These are phyloP conservation scores for Pisolithus orientalis DNA, from an alignment of 768 basidiomycete genomes.

Conservation along the genomic window DNA sequence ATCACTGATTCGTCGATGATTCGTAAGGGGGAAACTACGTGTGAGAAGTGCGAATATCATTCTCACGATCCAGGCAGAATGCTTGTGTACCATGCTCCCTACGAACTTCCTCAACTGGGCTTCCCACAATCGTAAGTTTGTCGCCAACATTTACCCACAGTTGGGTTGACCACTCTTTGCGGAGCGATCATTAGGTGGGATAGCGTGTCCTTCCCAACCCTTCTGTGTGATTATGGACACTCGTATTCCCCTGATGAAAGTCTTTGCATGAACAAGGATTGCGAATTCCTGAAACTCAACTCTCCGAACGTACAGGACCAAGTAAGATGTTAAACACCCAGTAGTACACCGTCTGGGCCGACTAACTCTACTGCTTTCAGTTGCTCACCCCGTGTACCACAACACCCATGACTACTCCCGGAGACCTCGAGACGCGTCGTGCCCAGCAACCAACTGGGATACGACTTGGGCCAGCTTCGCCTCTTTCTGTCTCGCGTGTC, in stretches of 20 bases:
- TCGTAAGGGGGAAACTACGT: conserved; percentile 37
- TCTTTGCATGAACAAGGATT: conserved; percentile 80
- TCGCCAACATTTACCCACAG: conserved; percentile 63
- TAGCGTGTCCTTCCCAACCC: not conserved
- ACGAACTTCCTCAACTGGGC: conserved; percentile 80
- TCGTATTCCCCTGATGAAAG: conserved; percentile 28
- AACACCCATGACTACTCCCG: conserved; percentile 34
- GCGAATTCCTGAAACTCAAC: conserved; percentile 60
- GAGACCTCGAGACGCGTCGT: conserved; percentile 18
- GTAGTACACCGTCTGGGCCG: not conserved
- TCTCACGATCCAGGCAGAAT: conserved; percentile 91
- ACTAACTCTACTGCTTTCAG: conserved; percentile 21
- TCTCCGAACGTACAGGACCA: conserved; percentile 82
- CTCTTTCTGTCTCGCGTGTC: too few relatives aligned
- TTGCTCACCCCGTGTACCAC: conserved; percentile 87
- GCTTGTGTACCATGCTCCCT: conserved; percentile 75
- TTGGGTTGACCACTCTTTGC: conserved; percentile 65
- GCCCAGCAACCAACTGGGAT: not conserved
- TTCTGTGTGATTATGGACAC: not conserved
- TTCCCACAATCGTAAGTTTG: conserved; percentile 68
- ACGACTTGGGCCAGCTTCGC: too few relatives aligned
- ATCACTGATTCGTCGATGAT: not conserved
- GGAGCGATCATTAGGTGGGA: conserved; percentile 75
- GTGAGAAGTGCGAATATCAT: conserved; percentile 57
- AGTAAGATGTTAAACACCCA: conserved; percentile 32